Base-by-base conservation (phyloP, 441 rosid genomes). In the Adansonia madagascariensis region DNA sequence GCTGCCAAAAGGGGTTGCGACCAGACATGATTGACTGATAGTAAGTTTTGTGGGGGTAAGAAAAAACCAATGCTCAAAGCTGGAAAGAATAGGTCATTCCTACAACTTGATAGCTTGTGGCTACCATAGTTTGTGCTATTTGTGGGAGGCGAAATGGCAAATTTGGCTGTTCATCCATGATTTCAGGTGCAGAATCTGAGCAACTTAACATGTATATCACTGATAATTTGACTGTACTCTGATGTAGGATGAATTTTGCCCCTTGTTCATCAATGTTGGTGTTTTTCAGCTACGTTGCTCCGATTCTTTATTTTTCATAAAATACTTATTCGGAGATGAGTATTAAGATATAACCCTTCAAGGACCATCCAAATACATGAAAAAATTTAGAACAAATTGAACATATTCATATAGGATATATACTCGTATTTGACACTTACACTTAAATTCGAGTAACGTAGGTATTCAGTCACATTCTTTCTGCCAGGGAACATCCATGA, bases 11-110 rank as follows among this genome's bases (percentile, higher is more conserved):
- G 75, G 80, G 77, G 44, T 31, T 59, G 74, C 39, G 64, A 53
- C 69, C 76, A 53, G 83, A 81, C 76, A 62, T 67, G 70, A 74
- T 78, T 75, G 83, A 60, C 72, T 9, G 56, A 73, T 59, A 74
- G 62, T 31, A 78, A 75, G 43, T 55, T 66, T 65, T 70, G 43
- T 63, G 12, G 80, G 74, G 24, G 43, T 41, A 61, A 24, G 14
- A 61, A 61, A 61, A 43, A 65, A 61, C 46, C 55, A 73, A 39
- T 20, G 57, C 31, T 72, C 60, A 43, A 69, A 68, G 76, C 61
- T 27, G 12, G 50, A 35, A 35, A 35, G 39, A 46, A 65, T 15
- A 12, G 49, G 12, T 56, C 41, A 14, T 52, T 41, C 57, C 63
- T n/a, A 53, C 14, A 57, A 67, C 17, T 39, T 52, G 75, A 56